These are phyloP conservation scores for Calonectria montana DNA, from an alignment of 2,329 filamentous ascomycete species.

Conservation along the genomic window DNA sequence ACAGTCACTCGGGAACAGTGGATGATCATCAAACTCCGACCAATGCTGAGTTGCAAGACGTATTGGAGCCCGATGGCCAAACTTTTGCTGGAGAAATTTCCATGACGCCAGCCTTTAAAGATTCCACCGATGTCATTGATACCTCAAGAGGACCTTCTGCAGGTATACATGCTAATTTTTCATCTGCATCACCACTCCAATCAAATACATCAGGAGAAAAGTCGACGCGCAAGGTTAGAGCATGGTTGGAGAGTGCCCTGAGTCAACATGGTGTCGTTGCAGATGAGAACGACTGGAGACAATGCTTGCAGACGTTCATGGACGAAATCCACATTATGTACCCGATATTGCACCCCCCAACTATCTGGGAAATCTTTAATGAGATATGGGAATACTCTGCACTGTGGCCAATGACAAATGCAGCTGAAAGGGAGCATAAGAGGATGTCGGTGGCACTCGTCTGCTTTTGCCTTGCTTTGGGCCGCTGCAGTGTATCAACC, in stretches of 20 bases:
- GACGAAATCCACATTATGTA: conserved; percentile 32
- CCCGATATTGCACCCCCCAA: conserved; percentile 25
- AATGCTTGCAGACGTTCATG: conserved; percentile 26
- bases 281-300: conserved; percentile 27
- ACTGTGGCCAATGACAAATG: conserved; percentile 13
- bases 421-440: conserved; percentile 17
- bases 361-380: conserved; percentile 29
- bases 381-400: conserved; percentile 31
- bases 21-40: conserved; percentile 23
- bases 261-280: conserved; percentile 20
- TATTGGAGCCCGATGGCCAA: conserved; percentile 30
- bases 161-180: not conserved
- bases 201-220: not conserved
- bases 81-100: conserved; percentile 33
- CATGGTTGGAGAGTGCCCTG: conserved; percentile 27
- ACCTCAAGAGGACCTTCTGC: not conserved
- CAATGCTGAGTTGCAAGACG: conserved; percentile 16
- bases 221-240: not conserved
- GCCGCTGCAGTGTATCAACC: conserved; percentile 30
- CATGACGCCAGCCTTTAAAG: conserved; percentile 26
- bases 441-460: conserved; percentile 29
- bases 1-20: not conserved
- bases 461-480: conserved; percentile 32
- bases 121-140: conserved; percentile 16
- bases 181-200: not conserved